Evolutionary conservation across 179 eudicot species (phyloP), one percentile per base, ranked within the genome.

Genomic region (Drosera spatulata): DNA sequence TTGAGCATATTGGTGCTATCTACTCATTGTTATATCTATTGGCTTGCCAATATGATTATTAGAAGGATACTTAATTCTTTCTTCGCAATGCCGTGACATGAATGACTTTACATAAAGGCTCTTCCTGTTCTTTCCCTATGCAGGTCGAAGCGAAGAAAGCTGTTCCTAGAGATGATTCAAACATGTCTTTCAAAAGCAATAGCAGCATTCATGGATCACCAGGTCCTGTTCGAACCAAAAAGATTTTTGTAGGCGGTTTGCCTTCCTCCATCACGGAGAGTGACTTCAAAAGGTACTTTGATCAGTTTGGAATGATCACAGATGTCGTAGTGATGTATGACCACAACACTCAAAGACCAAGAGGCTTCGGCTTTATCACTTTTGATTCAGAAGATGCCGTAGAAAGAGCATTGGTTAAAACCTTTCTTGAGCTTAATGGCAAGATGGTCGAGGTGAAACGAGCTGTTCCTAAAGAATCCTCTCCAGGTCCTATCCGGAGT

Each of bases 121-220:
- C 3, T 6, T 42, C 45, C 45, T 43, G 45, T 43, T 43, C 6
- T 43, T 43, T 4, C 5, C 58, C 13, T 59, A 4, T 37, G 22
- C 65, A 78, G 82, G 82, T 78, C 66, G 82, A 78, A 77, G 82
- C 82, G 38, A 78, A 78, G 72, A 78, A 78, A 67, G 82, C 79
- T 66, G 79, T 78, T 60, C 82, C 82, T 39, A 75, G 82, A 62
- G 82, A 78, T 66, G 82, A 78, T 43, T 79, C 75, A 60, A 73
- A 74, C 37, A 61, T 63, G 4, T 45, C 60, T 15, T 66, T 11
- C 67, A 75, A 72, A 66, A 69, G 56, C 68, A 75, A 62, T 48
- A 59, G 60, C 62, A 78, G 74, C 56, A 69, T 70, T 52, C 69
- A 39, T 74, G 79, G 77, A 62, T 69, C 82, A 38, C 82, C 82